Base-by-base conservation (phyloP, 164 flowering plant genomes). In the Pachysandra terminalis region DNA sequence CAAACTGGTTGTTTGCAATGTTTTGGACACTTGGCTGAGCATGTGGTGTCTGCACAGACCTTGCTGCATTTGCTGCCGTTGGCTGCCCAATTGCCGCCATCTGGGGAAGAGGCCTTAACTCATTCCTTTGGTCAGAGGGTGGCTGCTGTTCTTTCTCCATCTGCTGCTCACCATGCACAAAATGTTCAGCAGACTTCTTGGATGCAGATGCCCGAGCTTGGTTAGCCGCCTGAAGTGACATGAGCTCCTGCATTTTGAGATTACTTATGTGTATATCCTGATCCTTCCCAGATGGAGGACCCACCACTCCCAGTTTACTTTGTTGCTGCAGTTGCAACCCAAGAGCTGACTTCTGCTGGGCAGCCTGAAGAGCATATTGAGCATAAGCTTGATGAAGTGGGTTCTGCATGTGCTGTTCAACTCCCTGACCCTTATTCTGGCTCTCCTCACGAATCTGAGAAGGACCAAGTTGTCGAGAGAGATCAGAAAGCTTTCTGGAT, bases 321-420 rank as follows among this genome's bases (percentile, higher is more conserved):
- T 87, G 97, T 68, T 83, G 92, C 59, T 85, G 91, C 2, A 81
- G 68, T 67, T 82, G 93, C 77, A 81, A 74, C 55, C 82, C 89
- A 52, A 78, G 52, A 64, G 79, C 81, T 26, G 93, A 67, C 79
- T 87, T 96, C 78, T 89, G 96, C 66, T 91, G 95, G 1, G 82
- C 74, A 66, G 86, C 85, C 79, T 88, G 95, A 9, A 81, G 65
- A 77, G n/a, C n/a, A n/a, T 84, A 86, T 26, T 89, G 96, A 32
- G 81, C 48, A 71, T 88, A 90, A 64, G 97, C 92, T 74, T 87
- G 98, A 69, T 86, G 87, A 1, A 81, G 75, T 15, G 91, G 86
- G 74, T 83, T 87, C 55, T 75, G 73, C 68, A 71, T 71, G 56
- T 84, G 86, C 61, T 86, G 95, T 72, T 94, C 97, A 67, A 71